A percentile compares a stretch with the other conserved stretches of the same genome.
These are phyloP conservation scores for Coniochaeta sp. DNA, from an alignment of 2,329 filamentous ascomycete genomes.

Conservation along the genomic window DNA sequence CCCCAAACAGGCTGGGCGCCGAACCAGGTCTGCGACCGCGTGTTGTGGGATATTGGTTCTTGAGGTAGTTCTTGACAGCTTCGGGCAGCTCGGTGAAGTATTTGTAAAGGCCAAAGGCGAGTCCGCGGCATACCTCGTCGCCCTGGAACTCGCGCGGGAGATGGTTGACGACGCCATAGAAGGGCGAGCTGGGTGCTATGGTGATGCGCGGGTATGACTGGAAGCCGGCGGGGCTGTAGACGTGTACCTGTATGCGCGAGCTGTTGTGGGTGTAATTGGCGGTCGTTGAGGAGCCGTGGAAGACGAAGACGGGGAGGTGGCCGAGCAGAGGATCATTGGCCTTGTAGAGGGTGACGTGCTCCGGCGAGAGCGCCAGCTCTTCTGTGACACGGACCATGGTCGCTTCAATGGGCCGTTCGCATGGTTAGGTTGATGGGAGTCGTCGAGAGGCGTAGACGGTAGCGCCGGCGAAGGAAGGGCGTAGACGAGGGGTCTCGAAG, in stretches of 20 bases:
- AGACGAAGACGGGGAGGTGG: slow-evolving; percentile 76
- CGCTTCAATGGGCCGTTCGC: slow-evolving; percentile 32
- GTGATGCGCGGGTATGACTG: slow-evolving; percentile 87
- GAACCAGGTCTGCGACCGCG: slow-evolving; percentile 54
- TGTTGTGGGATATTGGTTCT: slow-evolving; percentile 45
- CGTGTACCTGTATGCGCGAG: slow-evolving; percentile 89
- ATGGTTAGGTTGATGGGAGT: slow-evolving; percentile 23
- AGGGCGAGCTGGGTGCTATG: slow-evolving; percentile 83
- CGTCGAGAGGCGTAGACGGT: not conserved
- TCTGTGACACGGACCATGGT: slow-evolving; percentile 79
- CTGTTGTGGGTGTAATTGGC: slow-evolving; percentile 81
- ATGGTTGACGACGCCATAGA: slow-evolving; percentile 84
- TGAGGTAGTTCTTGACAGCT: slow-evolving; percentile 65
- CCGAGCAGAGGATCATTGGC: slow-evolving; percentile 77
- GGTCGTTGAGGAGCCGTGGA: slow-evolving; percentile 86
- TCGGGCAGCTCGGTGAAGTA: slow-evolving; percentile 87
- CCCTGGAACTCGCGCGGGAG: slow-evolving; percentile 92
- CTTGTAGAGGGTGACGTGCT: slow-evolving; percentile 82
- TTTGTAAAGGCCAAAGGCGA: slow-evolving; percentile 89
- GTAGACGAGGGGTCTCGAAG: not conserved
- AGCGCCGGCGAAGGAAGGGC: not conserved
- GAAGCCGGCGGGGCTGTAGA: slow-evolving; percentile 83
- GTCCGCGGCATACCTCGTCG: slow-evolving; percentile 82
- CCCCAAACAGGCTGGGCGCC: slow-evolving; percentile 68
- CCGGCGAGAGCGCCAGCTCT: slow-evolving; percentile 71